These are phyloP conservation scores for Neurospora terricola DNA, from an alignment of 495 filamentous ascomycete species.

Conservation along the genomic window DNA sequence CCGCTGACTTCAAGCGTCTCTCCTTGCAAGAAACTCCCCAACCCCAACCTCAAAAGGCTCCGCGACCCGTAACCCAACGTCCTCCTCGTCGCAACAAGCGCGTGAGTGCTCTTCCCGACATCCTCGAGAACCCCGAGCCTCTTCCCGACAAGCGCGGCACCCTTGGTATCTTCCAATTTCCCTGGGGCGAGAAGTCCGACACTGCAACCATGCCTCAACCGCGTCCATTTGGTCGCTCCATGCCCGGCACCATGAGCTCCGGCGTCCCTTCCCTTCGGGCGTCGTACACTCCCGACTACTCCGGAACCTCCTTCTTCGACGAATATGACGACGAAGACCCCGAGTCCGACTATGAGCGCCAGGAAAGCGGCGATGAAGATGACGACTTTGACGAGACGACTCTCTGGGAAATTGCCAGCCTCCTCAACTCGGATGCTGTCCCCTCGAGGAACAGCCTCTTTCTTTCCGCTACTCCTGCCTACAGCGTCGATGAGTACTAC, in stretches of 20 bases:
- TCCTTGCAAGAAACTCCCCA: slow-evolving; percentile 15
- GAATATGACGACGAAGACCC: slow-evolving; percentile 36
- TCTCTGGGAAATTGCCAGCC: slow-evolving; percentile 47
- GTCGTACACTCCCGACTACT: slow-evolving; percentile 22
- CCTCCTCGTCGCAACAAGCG: slow-evolving; percentile 42
- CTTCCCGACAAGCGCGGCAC: slow-evolving; percentile 41
- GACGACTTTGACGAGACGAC: slow-evolving; percentile 46
- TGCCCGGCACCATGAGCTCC: slow-evolving; percentile 41
- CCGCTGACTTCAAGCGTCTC: slow-evolving; percentile 20
- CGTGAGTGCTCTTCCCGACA: slow-evolving; percentile 44
- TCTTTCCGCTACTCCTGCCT: slow-evolving; percentile 12
- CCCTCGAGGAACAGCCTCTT: slow-evolving; percentile 38
- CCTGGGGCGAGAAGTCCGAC: slow-evolving; percentile 48
- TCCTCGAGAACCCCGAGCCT: slow-evolving; percentile 44
- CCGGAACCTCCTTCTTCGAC: slow-evolving; percentile 38
- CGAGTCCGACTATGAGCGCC: slow-evolving; percentile 23
- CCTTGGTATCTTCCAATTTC: slow-evolving; percentile 47
- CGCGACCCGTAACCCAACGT: slow-evolving; percentile 31
- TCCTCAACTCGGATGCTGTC: slow-evolving; percentile 35
- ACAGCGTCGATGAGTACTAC: slow-evolving; percentile 16
- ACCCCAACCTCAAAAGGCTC: slow-evolving; percentile 15
- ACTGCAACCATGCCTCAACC: slow-evolving; percentile 30
- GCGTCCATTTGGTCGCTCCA: slow-evolving; percentile 8
- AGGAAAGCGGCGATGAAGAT: slow-evolving; percentile 31
- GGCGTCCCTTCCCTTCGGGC: slow-evolving; percentile 19